phyloP scores from a whole-genome alignment of 805 yeast genomes.

The Dipodascopsis uninucleata region DNA sequence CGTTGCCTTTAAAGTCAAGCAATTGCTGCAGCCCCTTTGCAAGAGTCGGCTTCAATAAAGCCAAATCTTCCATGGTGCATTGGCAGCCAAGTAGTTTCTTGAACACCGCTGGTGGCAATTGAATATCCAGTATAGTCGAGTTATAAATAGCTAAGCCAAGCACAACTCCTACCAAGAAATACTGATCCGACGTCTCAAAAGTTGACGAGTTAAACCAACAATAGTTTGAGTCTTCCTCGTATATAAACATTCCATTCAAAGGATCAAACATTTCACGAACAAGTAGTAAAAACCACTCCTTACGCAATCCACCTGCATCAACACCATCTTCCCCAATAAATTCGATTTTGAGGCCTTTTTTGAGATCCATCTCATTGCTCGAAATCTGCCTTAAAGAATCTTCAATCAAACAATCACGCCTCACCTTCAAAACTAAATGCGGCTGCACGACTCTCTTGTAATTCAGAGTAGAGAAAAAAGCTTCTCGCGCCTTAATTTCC shows the following conservation, averaged over 20 bases:
- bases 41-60: slow-evolving; percentile 64
- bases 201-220: slow-evolving; percentile 61
- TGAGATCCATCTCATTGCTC: slow-evolving; percentile 51
- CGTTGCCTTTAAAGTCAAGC: slow-evolving; percentile 41
- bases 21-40: slow-evolving; percentile 50
- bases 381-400: slow-evolving; percentile 63
- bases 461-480: slow-evolving; percentile 72
- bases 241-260: slow-evolving; percentile 59
- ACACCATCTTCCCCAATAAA: slow-evolving; percentile 87
- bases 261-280: slow-evolving; percentile 69
- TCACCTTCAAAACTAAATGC: slow-evolving; percentile 61
- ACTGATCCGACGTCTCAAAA: slow-evolving; percentile 30
- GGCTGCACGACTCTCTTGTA: slow-evolving; percentile 60
- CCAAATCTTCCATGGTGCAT: slow-evolving; percentile 59
- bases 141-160: slow-evolving; percentile 89
- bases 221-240: slow-evolving; percentile 62
- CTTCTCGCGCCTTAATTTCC: slow-evolving; percentile 87
- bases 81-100: slow-evolving; percentile 62
- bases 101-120: slow-evolving; percentile 71
- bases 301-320: slow-evolving; percentile 91
- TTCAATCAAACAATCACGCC: slow-evolving; percentile 61
- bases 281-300: slow-evolving; percentile 86
- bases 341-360: slow-evolving; percentile 72
- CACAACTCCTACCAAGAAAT: slow-evolving; percentile 76
- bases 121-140: slow-evolving; percentile 77